Base-by-base conservation (phyloP, 441 rosid genomes). In the Arabidopsis hybrid region DNA sequence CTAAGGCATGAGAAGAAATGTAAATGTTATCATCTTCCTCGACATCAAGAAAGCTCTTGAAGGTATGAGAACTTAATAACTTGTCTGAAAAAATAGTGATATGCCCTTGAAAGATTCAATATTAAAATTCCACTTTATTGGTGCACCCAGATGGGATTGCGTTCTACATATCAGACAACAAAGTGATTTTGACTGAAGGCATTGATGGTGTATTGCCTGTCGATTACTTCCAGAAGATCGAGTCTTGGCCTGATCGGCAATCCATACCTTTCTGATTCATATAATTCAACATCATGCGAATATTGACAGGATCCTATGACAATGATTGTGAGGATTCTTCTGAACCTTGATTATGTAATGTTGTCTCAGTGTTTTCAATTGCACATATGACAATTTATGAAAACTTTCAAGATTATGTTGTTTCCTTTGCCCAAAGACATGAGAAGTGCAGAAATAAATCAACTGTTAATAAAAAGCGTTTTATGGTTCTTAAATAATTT, bases 151-250 rank as follows among this genome's bases (percentile, higher is more conserved):
- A 87, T 35, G 97, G 97, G 60, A 87, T 92, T 86, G 85, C 89
- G 72, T 78, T 94, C 39, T 94, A 90, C 82, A 76, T 94, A 45
- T 90, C 99, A 3, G 97, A 94, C 71, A 94, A 94, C 75, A 81
- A 71, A 78, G 99, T 94, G 83, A 83, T 92, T 43, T 66, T 92
- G 79, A 92, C 92, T 1, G 97, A 94, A 81, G 97, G 99, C 50
- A 83, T 90, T 55, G 84, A 89, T 62, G 99, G 99, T 59, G 85
- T 83, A 2, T 91, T 94, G 36, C 97, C 95, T 4, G 85, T 77
- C 4, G 78, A 83, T 53, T 94, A 83, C 80, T 85, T 94, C 3
- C 85, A 88, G 60, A 89, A 85, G 84, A 89, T 90, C 6, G 91
- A 87, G 75, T 86, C 94, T 18, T 94, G 97, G 95, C 97, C 99